Conservation (phyloP, 768 basidiomycete species). For the Fistulinella prunicolor region DNA sequence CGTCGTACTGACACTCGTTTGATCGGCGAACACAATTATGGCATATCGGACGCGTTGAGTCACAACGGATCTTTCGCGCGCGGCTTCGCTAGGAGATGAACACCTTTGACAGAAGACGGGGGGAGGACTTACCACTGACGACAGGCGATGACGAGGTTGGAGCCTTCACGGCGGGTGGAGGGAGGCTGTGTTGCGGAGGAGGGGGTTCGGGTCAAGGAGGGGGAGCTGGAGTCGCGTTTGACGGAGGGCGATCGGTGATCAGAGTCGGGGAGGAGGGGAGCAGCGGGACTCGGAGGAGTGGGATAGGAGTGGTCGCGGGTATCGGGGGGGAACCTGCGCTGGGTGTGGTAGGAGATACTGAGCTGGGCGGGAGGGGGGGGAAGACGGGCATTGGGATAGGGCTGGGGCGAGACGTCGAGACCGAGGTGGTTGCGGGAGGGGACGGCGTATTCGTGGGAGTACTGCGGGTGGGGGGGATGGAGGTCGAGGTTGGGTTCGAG, state of each 20-base stretch:
- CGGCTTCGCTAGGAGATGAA: conserved; percentile 54
- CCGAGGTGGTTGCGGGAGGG: conserved; percentile 46
- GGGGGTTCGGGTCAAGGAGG: conserved; percentile 29
- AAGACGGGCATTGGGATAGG: conserved; percentile 42
- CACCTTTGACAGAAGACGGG: conserved; percentile 22
- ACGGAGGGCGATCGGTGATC: conserved; percentile 34
- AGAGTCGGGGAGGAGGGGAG: conserved; percentile 19
- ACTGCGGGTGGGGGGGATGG: conserved; percentile 35
- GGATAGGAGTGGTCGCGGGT: conserved; percentile 38
- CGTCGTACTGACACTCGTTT: conserved; percentile 77
- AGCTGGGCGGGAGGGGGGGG: conserved; percentile 32
- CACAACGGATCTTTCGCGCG: conserved; percentile 81
- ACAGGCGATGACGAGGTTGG: conserved; percentile 77
- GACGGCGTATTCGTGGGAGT: conserved; percentile 42
- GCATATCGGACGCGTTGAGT: conserved; percentile 77
- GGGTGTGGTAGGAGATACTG: conserved; percentile 20
- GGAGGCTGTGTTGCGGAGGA: conserved; percentile 23
- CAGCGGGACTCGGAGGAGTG: conserved; percentile 30
- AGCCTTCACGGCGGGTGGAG: conserved; percentile 51
- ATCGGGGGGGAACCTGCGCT: conserved; percentile 35
- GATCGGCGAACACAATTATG: conserved; percentile 78
- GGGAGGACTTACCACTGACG: conserved; percentile 66
- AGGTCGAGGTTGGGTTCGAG: conserved; percentile 45
- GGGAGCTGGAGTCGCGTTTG: conserved; percentile 45
- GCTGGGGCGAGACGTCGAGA: conserved; percentile 42